Evolutionary conservation across 805 yeast genomes (phyloP).

Genomic region (Priceomyces medius): DNA sequence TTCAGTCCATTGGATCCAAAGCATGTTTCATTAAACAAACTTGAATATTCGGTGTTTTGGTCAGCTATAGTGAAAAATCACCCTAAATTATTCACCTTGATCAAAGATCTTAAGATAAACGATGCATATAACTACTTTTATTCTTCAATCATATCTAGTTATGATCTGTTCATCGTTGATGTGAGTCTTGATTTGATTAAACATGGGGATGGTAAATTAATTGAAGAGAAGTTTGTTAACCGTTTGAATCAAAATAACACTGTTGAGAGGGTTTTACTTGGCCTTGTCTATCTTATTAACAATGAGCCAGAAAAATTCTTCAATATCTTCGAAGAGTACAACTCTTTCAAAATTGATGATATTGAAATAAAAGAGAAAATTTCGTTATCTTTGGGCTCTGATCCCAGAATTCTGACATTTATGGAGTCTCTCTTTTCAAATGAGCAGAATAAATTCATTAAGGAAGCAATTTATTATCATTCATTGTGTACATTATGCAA

Average conservation of each 20-base stretch:
- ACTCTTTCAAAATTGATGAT: slow-evolving; percentile 15
- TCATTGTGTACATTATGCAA: slow-evolving; percentile 26
- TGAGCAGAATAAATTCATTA: slow-evolving; percentile 9
- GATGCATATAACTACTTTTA: slow-evolving; percentile 28
- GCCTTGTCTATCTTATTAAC: slow-evolving; percentile 32
- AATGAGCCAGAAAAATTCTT: slow-evolving; percentile 23
- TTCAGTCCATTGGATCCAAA: slow-evolving; percentile 14
- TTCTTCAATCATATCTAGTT: slow-evolving; percentile 15
- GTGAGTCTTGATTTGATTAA: slow-evolving; percentile 30
- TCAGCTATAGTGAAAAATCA: slow-evolving; percentile 20
- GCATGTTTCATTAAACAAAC: slow-evolving; percentile 15
- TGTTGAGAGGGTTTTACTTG: slow-evolving; percentile 31
- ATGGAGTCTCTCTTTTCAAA: slow-evolving; percentile 19
- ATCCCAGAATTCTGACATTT: slow-evolving; percentile 18
- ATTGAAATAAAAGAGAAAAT: slow-evolving; percentile 13
- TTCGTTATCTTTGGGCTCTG: slow-evolving; percentile 12
- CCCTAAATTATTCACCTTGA: slow-evolving; percentile 16
- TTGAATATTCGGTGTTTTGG: slow-evolving; percentile 34
- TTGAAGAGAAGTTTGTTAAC: slow-evolving; percentile 40
- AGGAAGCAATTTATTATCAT: slow-evolving; percentile 29
- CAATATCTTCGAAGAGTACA: slow-evolving; percentile 22
- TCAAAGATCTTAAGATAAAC: slow-evolving; percentile 17
- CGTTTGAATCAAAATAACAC: slow-evolving; percentile 36
- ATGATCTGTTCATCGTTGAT: slow-evolving; percentile 35
- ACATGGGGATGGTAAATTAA: slow-evolving; percentile 37